Evolutionary conservation across 2,329 filamentous ascomycete species (phyloP).

Genomic region (Thielaviopsis euricoi): DNA sequence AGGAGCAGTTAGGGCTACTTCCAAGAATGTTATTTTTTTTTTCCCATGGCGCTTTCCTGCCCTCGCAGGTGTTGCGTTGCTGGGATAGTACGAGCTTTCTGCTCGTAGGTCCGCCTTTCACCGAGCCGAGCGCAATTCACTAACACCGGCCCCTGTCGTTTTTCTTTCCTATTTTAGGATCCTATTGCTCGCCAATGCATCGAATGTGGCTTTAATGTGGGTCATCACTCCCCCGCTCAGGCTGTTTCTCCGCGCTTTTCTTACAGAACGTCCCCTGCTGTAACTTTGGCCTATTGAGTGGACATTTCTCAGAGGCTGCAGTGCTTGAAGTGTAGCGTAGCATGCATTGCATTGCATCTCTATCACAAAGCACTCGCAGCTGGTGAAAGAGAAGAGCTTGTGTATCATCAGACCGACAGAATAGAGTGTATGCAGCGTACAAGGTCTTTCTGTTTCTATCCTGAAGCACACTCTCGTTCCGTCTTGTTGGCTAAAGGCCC

Average conservation of each 20-base stretch:
- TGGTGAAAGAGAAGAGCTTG: too few species aligned
- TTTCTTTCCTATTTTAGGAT: neutral
- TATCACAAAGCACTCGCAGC: too few species aligned
- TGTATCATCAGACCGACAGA: too few species aligned
- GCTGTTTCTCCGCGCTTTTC: neutral
- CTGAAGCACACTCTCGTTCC: neutral
- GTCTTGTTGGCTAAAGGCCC: neutral
- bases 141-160: conserved; percentile 3
- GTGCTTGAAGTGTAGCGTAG: too few species aligned
- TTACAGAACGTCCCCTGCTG: neutral
- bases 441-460: neutral
- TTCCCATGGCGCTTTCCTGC: neutral
- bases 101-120: conserved; percentile 1
- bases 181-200: conserved; percentile 46
- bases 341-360: too few species aligned
- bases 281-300: neutral
- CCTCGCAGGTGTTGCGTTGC: neutral
- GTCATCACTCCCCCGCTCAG: conserved; percentile 16
- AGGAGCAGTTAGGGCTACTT: neutral
- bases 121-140: conserved; percentile 7
- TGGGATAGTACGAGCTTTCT: neutral
- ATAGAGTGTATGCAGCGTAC: too few species aligned
- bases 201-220: conserved; percentile 69
- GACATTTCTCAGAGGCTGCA: neutral
- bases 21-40: neutral